These are phyloP conservation scores for Daphne laureola DNA, from an alignment of 441 rosid genomes.

Conservation along the genomic window DNA sequence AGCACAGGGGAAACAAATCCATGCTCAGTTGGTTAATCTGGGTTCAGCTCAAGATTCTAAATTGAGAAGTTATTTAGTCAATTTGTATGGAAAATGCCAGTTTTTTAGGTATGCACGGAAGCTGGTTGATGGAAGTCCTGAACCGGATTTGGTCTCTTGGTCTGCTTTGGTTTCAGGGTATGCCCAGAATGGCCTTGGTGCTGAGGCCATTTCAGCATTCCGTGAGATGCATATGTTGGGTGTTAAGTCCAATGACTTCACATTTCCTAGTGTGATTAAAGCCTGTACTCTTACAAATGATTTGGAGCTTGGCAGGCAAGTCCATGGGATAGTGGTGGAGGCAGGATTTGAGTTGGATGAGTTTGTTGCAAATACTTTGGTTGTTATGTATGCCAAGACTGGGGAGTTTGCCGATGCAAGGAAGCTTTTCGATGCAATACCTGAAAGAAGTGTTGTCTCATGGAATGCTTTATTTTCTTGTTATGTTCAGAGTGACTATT, in stretches of 20 bases:
- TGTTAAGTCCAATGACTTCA: constrained; percentile 47
- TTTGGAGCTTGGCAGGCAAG: constrained; percentile 47
- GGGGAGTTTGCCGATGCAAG: constrained; percentile 42
- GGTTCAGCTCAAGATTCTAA: constrained; percentile 31
- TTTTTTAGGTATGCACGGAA: constrained; percentile 38
- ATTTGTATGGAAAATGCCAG: constrained; percentile 37
- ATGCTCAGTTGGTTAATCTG: constrained; percentile 31
- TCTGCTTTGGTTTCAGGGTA: constrained; percentile 70
- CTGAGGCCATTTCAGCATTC: constrained; percentile 42
- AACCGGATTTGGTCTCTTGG: constrained; percentile 56
- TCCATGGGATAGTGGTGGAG: constrained; percentile 47
- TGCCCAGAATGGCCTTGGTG: constrained; percentile 37
- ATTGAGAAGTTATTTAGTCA: constrained; percentile 30
- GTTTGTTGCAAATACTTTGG: constrained; percentile 54
- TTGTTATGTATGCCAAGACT: constrained; percentile 56
- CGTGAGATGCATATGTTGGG: constrained; percentile 45
- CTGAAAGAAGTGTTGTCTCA: constrained; percentile 41
- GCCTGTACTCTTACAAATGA: constrained; percentile 39
- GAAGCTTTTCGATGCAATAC: constrained; percentile 42
- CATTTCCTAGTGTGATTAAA: constrained; percentile 59
- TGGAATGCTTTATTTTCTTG: constrained; percentile 63
- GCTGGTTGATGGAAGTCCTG: constrained; percentile 50
- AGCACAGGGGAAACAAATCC: constrained; percentile 33
- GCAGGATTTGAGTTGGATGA: constrained; percentile 56
- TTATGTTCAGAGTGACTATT: constrained; percentile 41